phyloP scores from a whole-genome alignment of 2,329 filamentous ascomycete genomes.

The Trichophyton mentagrophytes region DNA sequence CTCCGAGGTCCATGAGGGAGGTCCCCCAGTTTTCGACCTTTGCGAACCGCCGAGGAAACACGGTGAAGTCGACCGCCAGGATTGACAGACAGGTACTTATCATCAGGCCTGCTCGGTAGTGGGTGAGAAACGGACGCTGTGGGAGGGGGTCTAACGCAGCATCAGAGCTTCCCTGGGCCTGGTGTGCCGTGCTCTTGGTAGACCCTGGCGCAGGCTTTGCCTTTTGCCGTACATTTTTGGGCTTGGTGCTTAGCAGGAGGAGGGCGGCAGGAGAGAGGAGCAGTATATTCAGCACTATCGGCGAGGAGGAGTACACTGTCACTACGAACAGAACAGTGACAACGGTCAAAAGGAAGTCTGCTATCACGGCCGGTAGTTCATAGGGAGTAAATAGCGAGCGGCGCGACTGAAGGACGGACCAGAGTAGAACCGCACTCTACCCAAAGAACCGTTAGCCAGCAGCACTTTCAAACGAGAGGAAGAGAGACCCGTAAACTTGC shows the following conservation, averaged over 20 bases:
- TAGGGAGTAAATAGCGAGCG: constrained; percentile 74
- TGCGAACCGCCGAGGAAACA: constrained; percentile 88
- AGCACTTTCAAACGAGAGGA: background rate
- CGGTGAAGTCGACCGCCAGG: constrained; percentile 85
- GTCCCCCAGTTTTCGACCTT: constrained; percentile 99
- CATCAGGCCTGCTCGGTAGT: constrained; percentile 85
- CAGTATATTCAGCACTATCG: constrained; percentile 61
- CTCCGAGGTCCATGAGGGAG: constrained; percentile 95
- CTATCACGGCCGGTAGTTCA: constrained; percentile 50
- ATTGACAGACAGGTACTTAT: constrained; percentile 81
- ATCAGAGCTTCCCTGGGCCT: constrained; percentile 10
- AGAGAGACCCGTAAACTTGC: background rate
- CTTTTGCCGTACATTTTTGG: constrained; percentile 20
- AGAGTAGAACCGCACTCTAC: constrained; percentile 70
- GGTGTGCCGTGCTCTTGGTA: constrained; percentile 13
- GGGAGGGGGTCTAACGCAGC: constrained; percentile 46
- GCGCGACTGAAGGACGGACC: constrained; percentile 76
- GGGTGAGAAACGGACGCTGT: constrained; percentile 82
- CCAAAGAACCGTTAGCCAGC: constrained; percentile 7
- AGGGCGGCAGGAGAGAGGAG: constrained; percentile 59
- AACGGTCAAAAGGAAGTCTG: constrained; percentile 83
- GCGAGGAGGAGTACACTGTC: constrained; percentile 67
- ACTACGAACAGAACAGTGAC: constrained; percentile 68
- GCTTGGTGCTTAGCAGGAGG: constrained; percentile 38
- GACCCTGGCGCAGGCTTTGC: constrained; percentile 22